Evolutionary conservation across 169 alveolate genomes (phyloP).

Genomic region (Plasmodium blacklocki): DNA sequence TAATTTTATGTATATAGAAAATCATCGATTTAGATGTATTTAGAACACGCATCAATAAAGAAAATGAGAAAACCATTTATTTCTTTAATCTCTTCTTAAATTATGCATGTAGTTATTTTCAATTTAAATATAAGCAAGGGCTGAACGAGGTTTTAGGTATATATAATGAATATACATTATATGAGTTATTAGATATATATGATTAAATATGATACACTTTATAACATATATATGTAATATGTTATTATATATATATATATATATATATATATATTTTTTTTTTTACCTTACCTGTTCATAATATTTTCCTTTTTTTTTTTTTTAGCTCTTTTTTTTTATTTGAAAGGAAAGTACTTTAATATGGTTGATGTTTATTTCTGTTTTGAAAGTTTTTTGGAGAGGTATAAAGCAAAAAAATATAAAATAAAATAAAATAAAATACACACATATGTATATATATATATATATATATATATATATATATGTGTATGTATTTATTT

Average conservation of each 20-base stretch:
- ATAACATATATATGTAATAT: background rate
- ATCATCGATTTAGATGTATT: slow-evolving; percentile 58
- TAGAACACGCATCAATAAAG: slow-evolving; percentile 63
- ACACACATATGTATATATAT: no score
- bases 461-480: no score
- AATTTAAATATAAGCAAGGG: slow-evolving; percentile 83
- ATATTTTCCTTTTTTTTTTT: slow-evolving; percentile 10
- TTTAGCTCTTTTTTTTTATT: slow-evolving; percentile 79
- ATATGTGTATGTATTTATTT: no score
- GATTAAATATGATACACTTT: background rate
- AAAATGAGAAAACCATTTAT: slow-evolving; percentile 55
- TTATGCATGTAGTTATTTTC: slow-evolving; percentile 78
- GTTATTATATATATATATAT: background rate
- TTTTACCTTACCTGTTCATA: slow-evolving; percentile 6
- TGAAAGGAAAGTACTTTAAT: slow-evolving; percentile 75
- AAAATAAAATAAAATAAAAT: no score
- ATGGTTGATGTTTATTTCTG: slow-evolving; percentile 76
- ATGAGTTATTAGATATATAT: no score
- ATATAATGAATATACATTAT: background rate
- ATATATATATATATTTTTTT: background rate
- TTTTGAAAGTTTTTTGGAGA: slow-evolving; percentile 75
- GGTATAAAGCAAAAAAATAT: slow-evolving; percentile 16
- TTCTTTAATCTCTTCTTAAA: slow-evolving; percentile 78
- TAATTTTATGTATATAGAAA: slow-evolving; percentile 2
- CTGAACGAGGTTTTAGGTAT: slow-evolving; percentile 84